Base-by-base conservation (phyloP, 306 rosid species). In the Vachellia pachyceras region DNA sequence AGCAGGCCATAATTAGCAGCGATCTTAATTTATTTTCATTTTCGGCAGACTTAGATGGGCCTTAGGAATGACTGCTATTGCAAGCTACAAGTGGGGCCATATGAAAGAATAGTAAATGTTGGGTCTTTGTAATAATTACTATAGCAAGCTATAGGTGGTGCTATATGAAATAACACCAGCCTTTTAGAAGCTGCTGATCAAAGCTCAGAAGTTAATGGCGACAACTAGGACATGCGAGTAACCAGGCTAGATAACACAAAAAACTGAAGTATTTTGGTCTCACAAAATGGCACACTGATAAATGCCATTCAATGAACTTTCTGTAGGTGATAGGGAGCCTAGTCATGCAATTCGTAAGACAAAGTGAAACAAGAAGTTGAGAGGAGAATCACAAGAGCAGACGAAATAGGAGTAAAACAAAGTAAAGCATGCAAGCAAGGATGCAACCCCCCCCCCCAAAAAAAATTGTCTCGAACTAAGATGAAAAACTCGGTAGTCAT, bases 291-390 rank as follows among this genome's bases (percentile, higher is more conserved):
- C 17, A 55, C 13, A 25, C 39, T 68, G 12, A n/a, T 15, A 71
- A 81, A 79, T 80, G 69, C 49, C 69, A 54, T 25, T 68, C 35
- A 25, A 25, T 68, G 68, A 71, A 69, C 15, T 47, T 23, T 10
- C 70, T 80, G 46, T 15, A 8, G 20, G 40, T 42, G 42, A 33
- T 58, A 12, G 44, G 36, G 66, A 71, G 25, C 39, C 61, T 79
- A 65, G 57, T 22, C 79, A 42, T 42, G 7, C 36, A 20, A 44
- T 17, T 69, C 76, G 65, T 60, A 29, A 49, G 22, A 65, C 44
- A 40, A 29, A 66, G 75, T 36, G 76, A 46, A 41, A 50, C 35
- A 54, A 75, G 72, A 45, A 64, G 60, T 52, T 69, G 5, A 33
- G 7, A 47, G 63, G 68, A 61, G 35, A 82, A 54, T 54, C 7